Evolutionary conservation across 2,329 filamentous ascomycete species (phyloP).

Genomic region (Cercospora nicotianae): DNA sequence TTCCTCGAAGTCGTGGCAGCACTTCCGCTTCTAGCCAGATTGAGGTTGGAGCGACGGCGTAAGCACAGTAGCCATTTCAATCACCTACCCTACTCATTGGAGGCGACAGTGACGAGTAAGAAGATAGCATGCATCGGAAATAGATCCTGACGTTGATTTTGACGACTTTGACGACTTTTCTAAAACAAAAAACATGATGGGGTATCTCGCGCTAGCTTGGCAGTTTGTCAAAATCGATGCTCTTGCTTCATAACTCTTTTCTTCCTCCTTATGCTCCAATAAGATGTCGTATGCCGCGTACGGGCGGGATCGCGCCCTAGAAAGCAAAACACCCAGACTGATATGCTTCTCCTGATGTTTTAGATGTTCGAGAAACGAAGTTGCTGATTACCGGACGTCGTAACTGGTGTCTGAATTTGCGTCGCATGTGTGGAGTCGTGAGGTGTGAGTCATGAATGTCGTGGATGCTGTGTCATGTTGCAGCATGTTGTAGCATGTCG

Average conservation of each 20-base stretch:
- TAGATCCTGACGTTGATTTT: not conserved
- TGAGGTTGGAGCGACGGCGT: not conserved
- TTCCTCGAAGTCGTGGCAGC: not conserved
- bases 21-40: not conserved
- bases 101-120: not conserved
- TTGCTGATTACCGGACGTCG: not conserved
- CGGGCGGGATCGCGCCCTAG: not conserved
- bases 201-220: constrained; percentile 2
- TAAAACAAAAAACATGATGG: constrained; percentile 4
- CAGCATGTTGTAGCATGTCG: not conserved
- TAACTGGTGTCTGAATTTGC: not conserved
- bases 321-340: not conserved
- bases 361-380: not conserved
- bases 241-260: not conserved
- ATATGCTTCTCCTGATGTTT: not conserved
- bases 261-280: not conserved
- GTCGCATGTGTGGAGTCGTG: not conserved
- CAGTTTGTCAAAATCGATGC: not conserved
- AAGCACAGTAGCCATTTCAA: not conserved
- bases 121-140: not conserved
- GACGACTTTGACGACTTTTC: not conserved
- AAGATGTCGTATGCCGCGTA: not conserved
- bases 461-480: too few species aligned
- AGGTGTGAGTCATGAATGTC: not conserved
- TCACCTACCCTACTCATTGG: not conserved